Evolutionary conservation across 768 basidiomycete species (phyloP), one percentile per base, ranked within the genome.

Genomic region (Xerocomellus amylosporus): DNA sequence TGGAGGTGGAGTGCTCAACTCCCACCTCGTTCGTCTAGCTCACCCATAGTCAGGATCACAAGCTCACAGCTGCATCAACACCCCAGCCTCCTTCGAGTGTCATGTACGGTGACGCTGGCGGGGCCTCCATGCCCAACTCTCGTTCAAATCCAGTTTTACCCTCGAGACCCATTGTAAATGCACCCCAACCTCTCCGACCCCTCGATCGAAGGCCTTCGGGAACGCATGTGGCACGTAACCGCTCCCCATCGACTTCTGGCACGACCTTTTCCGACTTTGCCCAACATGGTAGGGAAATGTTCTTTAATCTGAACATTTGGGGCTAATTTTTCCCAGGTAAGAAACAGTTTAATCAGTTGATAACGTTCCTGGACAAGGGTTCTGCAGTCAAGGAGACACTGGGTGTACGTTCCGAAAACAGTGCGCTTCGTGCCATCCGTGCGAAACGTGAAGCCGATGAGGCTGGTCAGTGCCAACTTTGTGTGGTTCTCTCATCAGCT

Each of bases 361-460:
- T 92, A 53, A 89, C 87, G 9, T 85, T 93, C 64, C 75, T 95
- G 51, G 92, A 91, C 69, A 89, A 90, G 68, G 83, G 86, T 53
- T 81, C 80, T 36, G 76, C 78, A 60, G 78, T 79, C 19, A 87
- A 85, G 60, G 87, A 88, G 55, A 72, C 75, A 12, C 65, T 81
- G 46, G 81, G 82, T 30, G 78, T 79, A 13, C 78, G 84, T 33
- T 67, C 75, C 41, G 82, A 86, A 63, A 87, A 78, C 54, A 77
- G 76, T 49, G 86, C 92, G 1, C 74, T 94, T 55, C 82, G 86
- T 48, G 80, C 84, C 24, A 89, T 92, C 17, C 85, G 88, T 38
- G 84, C 88, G 22, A 95, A 93, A 72, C 78, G 94, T 46, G 93
- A 97, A 60, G 86, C 88, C 5, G 93, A 96, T 34, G 93, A 96